A percentile compares a stretch with the other conserved stretches of the same genome.
Conservation (phyloP, 768 basidiomycete species). For the Rhodotorula babjevae region DNA sequence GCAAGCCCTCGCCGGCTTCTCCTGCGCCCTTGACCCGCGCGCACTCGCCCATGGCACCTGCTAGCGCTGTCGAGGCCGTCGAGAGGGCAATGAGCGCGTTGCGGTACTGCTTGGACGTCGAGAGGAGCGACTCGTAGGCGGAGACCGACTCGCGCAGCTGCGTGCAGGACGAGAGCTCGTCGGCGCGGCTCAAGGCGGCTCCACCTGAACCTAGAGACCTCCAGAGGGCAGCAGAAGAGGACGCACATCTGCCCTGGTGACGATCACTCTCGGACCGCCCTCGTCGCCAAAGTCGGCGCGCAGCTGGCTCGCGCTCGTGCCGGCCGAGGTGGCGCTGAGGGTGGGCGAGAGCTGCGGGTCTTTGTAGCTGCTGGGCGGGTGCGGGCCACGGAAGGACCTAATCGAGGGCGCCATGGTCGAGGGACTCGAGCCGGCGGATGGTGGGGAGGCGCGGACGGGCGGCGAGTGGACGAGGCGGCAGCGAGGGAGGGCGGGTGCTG, state of each 20-base stretch:
- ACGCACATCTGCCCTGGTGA: slow-evolving; percentile 32
- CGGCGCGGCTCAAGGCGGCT: not conserved
- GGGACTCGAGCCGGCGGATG: not conserved
- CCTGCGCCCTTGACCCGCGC: slow-evolving; percentile 38
- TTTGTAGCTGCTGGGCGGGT: not conserved
- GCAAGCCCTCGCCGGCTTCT: slow-evolving; percentile 28
- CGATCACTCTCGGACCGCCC: slow-evolving; percentile 13
- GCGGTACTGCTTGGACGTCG: slow-evolving; percentile 27
- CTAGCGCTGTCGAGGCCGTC: slow-evolving; percentile 29
- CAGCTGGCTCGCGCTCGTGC: slow-evolving; percentile 7
- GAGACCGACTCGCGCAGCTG: slow-evolving; percentile 35
- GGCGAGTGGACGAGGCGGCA: not conserved
- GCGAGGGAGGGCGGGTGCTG: too few relatives aligned
- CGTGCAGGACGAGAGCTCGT: not conserved
- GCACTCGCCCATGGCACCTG: slow-evolving; percentile 33
- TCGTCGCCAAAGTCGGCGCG: slow-evolving; percentile 15
- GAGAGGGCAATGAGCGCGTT: slow-evolving; percentile 37
- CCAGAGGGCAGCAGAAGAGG: not conserved
- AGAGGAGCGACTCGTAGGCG: slow-evolving; percentile 32
- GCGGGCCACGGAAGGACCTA: not conserved
- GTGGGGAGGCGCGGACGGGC: not conserved
- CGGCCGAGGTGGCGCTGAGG: not conserved
- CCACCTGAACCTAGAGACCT: too few relatives aligned
- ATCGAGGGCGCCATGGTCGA: slow-evolving; percentile 12
- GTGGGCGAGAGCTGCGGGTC: slow-evolving; percentile 4